Evolutionary conservation across 257 asterid species (phyloP).

Genomic region (Agastache rugosa): DNA sequence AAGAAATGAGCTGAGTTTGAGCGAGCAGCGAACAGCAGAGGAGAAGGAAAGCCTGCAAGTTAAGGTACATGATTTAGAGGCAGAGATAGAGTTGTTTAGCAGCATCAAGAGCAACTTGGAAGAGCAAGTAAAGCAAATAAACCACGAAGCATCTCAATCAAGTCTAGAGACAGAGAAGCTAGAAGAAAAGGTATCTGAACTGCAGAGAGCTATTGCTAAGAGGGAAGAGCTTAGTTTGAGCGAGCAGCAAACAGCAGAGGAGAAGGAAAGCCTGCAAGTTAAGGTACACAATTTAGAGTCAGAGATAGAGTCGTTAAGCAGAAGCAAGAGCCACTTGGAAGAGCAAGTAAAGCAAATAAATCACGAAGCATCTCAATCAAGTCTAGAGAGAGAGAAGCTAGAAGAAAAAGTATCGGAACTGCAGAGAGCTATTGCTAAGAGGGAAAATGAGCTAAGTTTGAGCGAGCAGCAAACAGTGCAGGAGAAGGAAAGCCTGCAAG

Average conservation of each 20-base stretch:
- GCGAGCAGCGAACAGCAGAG: slow-evolving; percentile 19
- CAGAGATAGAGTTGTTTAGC: slow-evolving; percentile 43
- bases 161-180: slow-evolving; percentile 50
- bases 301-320: slow-evolving; percentile 44
- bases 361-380: slow-evolving; percentile 38
- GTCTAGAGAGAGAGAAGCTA: slow-evolving; percentile 49
- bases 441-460: slow-evolving; percentile 42
- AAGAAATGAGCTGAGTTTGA: slow-evolving; percentile 42
- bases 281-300: slow-evolving; percentile 42
- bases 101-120: slow-evolving; percentile 45
- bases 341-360: slow-evolving; percentile 46
- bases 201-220: slow-evolving; percentile 46
- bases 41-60: slow-evolving; percentile 41
- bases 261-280: slow-evolving; percentile 38
- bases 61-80: slow-evolving; percentile 42
- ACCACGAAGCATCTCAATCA: slow-evolving; percentile 38
- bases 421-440: slow-evolving; percentile 42
- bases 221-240: slow-evolving; percentile 39
- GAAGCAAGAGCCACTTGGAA: slow-evolving; percentile 45
- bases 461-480: slow-evolving; percentile 20
- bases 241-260: slow-evolving; percentile 28
- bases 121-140: slow-evolving; percentile 47
- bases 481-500: slow-evolving; percentile 41
- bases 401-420: slow-evolving; percentile 42
- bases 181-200: slow-evolving; percentile 39